phyloP scores from a whole-genome alignment of 1,139 yeast species.

The Taphrina sp. region DNA sequence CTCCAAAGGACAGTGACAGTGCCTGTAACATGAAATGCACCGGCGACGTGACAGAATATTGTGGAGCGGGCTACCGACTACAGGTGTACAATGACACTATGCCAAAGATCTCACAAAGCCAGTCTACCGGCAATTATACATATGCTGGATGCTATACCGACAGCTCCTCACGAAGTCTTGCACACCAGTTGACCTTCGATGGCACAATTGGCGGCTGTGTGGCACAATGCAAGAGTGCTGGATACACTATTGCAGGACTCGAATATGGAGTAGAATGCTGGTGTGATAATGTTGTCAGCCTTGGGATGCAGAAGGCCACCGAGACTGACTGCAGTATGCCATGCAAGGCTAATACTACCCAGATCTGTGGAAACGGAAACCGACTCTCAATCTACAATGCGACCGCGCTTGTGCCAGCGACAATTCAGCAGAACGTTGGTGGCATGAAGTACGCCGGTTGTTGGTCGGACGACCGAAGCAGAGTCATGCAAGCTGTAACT shows the following conservation, averaged over 20 bases:
- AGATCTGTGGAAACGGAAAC: slow-evolving; percentile 28
- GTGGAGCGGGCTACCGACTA: slow-evolving; percentile 29
- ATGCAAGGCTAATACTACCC: slow-evolving; percentile 20
- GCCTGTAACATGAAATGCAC: slow-evolving; percentile 30
- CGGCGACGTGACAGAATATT: slow-evolving; percentile 29
- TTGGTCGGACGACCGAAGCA: slow-evolving; percentile 15
- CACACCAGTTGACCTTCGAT: slow-evolving; percentile 8
- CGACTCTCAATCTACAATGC: slow-evolving; percentile 26
- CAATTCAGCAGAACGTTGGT: slow-evolving; percentile 15
- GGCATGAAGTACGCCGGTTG: slow-evolving; percentile 20
- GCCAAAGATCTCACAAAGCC: too few relatives aligned
- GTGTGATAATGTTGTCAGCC: slow-evolving; percentile 30
- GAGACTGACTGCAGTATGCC: slow-evolving; percentile 30
- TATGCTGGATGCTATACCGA: slow-evolving; percentile 33
- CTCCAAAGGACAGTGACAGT: slow-evolving; percentile 1
- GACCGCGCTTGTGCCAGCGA: slow-evolving; percentile 8
- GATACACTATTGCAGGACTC: slow-evolving; percentile 31
- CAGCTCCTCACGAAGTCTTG: slow-evolving; percentile 14
- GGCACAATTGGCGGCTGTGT: slow-evolving; percentile 24
- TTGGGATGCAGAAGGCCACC: slow-evolving; percentile 8
- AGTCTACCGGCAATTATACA: too few relatives aligned
- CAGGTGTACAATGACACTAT: slow-evolving; percentile 25
- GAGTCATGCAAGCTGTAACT: slow-evolving; percentile 6
- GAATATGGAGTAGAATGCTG: slow-evolving; percentile 34
- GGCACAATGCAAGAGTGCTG: slow-evolving; percentile 16